These are phyloP conservation scores for Penicillium cinerascens DNA, from an alignment of 495 filamentous ascomycete species.

Conservation along the genomic window DNA sequence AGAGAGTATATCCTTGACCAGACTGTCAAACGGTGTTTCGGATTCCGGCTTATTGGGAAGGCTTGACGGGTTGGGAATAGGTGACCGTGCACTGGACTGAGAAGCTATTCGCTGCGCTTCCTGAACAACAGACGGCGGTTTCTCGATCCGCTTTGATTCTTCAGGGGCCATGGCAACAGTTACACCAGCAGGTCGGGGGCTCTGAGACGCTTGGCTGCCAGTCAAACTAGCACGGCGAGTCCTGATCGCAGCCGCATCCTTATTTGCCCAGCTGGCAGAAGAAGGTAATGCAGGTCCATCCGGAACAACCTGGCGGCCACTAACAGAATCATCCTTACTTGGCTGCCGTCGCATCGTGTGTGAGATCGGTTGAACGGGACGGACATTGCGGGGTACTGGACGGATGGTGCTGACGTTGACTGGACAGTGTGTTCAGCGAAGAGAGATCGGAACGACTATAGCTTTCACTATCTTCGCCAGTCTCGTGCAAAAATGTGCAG, in stretches of 20 bases:
- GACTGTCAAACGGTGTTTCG: constrained; percentile 38
- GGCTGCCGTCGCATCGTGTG: constrained; percentile 71
- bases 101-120: constrained; percentile 25
- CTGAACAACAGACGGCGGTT: constrained; percentile 25
- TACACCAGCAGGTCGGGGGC: constrained; percentile 67
- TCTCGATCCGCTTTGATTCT: constrained; percentile 38
- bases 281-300: constrained; percentile 87
- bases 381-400: constrained; percentile 26
- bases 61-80: constrained; percentile 16
- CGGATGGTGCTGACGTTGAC: constrained; percentile 55
- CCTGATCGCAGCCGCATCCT: constrained; percentile 62
- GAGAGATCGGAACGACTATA: constrained; percentile 94
- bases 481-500: constrained; percentile 97
- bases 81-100: constrained; percentile 21
- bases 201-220: constrained; percentile 74
- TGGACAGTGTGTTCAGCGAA: constrained; percentile 81
- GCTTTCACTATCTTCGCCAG: constrained; percentile 94
- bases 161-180: constrained; percentile 48
- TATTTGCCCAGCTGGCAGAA: constrained; percentile 88
- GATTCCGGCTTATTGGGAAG: constrained; percentile 19
- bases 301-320: constrained; percentile 46
- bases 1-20: constrained; percentile 52
- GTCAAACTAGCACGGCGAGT: constrained; percentile 72
- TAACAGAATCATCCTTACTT: constrained; percentile 70
- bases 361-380: constrained; percentile 48